Conservation (phyloP, 179 eudicot genomes). For the Spergularia azorica region DNA sequence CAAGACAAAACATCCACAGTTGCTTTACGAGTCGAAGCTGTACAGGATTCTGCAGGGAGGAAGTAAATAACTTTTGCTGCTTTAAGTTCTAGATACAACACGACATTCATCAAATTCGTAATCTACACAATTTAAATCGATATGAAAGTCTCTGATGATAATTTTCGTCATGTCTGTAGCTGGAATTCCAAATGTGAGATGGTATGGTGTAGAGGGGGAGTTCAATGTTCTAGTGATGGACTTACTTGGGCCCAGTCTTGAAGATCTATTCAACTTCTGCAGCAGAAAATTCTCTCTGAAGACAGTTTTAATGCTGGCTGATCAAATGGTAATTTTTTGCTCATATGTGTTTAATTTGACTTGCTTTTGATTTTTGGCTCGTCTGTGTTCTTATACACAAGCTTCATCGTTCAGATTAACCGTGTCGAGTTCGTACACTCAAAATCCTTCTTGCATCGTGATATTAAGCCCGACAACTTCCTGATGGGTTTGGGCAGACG, state of each 20-base stretch:
- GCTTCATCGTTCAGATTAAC: slow-evolving; percentile 56
- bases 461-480: slow-evolving; percentile 97
- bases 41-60: slow-evolving; percentile 93
- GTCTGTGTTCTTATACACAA: slow-evolving; percentile 6
- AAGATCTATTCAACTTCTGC: slow-evolving; percentile 92
- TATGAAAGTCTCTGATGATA: slow-evolving; percentile 9
- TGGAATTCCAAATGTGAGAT: slow-evolving; percentile 90
- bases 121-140: not conserved
- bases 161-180: slow-evolving; percentile 42
- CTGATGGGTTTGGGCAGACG: slow-evolving; percentile 97
- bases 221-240: slow-evolving; percentile 94
- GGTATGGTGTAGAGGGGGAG: slow-evolving; percentile 97
- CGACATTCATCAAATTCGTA: not conserved
- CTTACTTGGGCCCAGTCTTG: slow-evolving; percentile 95
- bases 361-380: not conserved
- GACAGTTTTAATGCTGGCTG: slow-evolving; percentile 97
- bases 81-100: slow-evolving; percentile 4
- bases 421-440: slow-evolving; percentile 91
- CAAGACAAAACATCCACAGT: slow-evolving; percentile 89
- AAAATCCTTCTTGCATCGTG: slow-evolving; percentile 90
- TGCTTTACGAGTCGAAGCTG: slow-evolving; percentile 82
- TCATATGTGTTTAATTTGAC: not conserved
- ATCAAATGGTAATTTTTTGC: slow-evolving; percentile 76
- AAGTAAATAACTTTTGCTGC: slow-evolving; percentile 51
- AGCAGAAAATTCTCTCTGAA: slow-evolving; percentile 86